These are phyloP conservation scores for Cryphonectria nitschkei DNA, from an alignment of 2,329 filamentous ascomycete genomes.

Conservation along the genomic window DNA sequence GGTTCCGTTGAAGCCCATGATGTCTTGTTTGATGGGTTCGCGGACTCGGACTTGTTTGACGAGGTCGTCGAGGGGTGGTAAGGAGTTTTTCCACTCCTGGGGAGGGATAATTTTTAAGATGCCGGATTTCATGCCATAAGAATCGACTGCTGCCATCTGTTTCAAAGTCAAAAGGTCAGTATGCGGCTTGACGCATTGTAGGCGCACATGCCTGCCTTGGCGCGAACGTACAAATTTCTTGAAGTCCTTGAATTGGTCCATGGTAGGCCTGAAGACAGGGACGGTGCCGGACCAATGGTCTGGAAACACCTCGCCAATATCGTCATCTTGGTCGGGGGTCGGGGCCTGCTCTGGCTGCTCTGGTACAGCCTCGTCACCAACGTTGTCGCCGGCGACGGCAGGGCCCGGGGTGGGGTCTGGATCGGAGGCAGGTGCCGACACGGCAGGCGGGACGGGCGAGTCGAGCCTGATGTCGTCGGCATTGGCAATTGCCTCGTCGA, in stretches of 20 bases:
- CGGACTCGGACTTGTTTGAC: slow-evolving; percentile 92
- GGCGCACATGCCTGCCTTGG: not conserved
- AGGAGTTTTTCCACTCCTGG: slow-evolving; percentile 84
- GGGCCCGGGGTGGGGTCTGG: slow-evolving; percentile 23
- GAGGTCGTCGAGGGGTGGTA: slow-evolving; percentile 78
- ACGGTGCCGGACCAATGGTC: slow-evolving; percentile 91
- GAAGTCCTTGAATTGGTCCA: slow-evolving; percentile 94
- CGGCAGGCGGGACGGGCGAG: slow-evolving; percentile 29
- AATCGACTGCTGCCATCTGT: slow-evolving; percentile 80
- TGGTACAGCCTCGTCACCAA: not conserved
- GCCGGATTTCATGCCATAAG: slow-evolving; percentile 95
- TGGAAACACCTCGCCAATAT: slow-evolving; percentile 78
- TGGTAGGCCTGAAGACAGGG: slow-evolving; percentile 92
- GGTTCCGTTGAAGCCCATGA: slow-evolving; percentile 91
- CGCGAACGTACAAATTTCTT: slow-evolving; percentile 73
- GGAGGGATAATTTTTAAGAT: slow-evolving; percentile 97
- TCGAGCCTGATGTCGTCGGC: slow-evolving; percentile 31
- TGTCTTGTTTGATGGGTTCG: slow-evolving; percentile 97
- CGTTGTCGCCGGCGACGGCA: slow-evolving; percentile 25
- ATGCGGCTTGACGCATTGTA: slow-evolving; percentile 2
- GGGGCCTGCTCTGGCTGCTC: slow-evolving; percentile 31
- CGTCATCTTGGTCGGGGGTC: slow-evolving; percentile 41
- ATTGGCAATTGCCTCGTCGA: slow-evolving; percentile 58
- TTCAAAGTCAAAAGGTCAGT: slow-evolving; percentile 35
- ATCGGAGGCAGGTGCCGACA: slow-evolving; percentile 20